Conservation (phyloP, 306 rosid genomes). For the Acacia melanoxylon region DNA sequence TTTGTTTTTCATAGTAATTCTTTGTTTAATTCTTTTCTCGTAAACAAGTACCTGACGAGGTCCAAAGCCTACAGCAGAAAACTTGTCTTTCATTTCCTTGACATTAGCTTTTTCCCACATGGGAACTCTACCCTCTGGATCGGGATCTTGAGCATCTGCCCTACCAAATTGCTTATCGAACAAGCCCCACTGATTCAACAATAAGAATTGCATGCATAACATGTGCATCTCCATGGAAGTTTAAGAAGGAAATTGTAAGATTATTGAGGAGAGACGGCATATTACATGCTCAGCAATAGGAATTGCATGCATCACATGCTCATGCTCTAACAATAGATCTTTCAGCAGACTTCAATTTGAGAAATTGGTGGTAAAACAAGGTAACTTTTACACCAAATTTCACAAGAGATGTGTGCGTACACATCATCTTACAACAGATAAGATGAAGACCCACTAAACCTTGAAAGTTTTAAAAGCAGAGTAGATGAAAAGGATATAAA, state of each 20-base stretch:
- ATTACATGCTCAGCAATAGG: not conserved
- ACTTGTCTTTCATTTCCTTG: slow-evolving; percentile 87
- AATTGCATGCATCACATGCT: not conserved
- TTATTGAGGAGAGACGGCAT: not conserved
- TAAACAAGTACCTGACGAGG: slow-evolving; percentile 78
- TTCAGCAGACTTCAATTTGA: not conserved
- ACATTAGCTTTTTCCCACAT: slow-evolving; percentile 83
- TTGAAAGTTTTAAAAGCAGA: not conserved
- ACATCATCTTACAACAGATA: not conserved
- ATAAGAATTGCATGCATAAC: slow-evolving; percentile 22
- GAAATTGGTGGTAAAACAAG: not conserved
- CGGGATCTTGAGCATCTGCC: slow-evolving; percentile 81
- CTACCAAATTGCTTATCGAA: slow-evolving; percentile 86
- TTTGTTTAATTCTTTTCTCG: not conserved
- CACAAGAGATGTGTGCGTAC: not conserved
- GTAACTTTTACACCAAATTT: not conserved
- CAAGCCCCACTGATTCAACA: slow-evolving; percentile 79
- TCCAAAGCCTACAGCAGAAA: slow-evolving; percentile 83
- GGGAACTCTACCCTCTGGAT: slow-evolving; percentile 95
- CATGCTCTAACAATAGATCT: not conserved
- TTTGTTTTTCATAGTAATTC: not conserved
- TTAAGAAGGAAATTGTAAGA: not conserved
- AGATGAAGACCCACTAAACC: not conserved
- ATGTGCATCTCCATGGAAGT: not conserved
- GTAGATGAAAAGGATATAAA: slow-evolving; percentile 36